These are phyloP conservation scores for Prunus mume DNA, from an alignment of 306 rosid genomes.

Conservation along the genomic window DNA sequence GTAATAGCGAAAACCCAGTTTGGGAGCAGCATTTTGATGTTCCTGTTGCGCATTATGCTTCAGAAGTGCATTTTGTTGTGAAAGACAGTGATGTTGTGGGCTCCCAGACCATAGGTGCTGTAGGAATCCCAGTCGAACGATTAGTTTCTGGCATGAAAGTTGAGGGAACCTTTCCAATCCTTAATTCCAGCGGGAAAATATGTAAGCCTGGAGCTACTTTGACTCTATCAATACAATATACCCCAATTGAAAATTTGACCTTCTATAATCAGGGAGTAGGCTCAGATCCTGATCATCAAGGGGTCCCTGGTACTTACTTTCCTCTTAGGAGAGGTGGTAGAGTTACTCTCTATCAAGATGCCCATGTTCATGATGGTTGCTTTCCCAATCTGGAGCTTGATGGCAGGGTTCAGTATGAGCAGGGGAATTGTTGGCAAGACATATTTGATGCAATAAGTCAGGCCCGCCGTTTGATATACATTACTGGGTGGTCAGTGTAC, in stretches of 20 bases:
- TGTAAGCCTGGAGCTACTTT: conserved; percentile 58
- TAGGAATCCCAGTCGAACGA: conserved; percentile 62
- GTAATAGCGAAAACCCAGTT: conserved; percentile 64
- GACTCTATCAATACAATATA: conserved; percentile 66
- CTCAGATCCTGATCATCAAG: conserved; percentile 44
- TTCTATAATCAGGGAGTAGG: conserved; percentile 46
- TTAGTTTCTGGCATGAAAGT: conserved; percentile 38
- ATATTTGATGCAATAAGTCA: conserved; percentile 64
- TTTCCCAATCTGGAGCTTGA: conserved; percentile 54
- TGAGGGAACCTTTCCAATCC: conserved; percentile 66
- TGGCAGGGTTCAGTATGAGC: conserved; percentile 43
- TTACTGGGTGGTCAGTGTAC: conserved; percentile 89
- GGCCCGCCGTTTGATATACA: conserved; percentile 68
- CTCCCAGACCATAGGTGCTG: conserved; percentile 71
- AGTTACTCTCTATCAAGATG: conserved; percentile 86
- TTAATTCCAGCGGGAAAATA: conserved; percentile 52
- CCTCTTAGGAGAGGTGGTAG: conserved; percentile 73
- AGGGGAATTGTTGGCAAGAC: conserved; percentile 67
- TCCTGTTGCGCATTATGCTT: conserved; percentile 74
- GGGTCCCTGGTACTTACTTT: conserved; percentile 72
- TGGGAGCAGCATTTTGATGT: conserved; percentile 83
- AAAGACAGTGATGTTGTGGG: conserved; percentile 75
- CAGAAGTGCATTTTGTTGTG: conserved; percentile 72
- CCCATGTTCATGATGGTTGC: conserved; percentile 59
- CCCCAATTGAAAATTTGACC: conserved; percentile 40